A percentile compares a stretch with the other conserved stretches of the same genome.
phyloP scores from a whole-genome alignment of 306 rosid genomes.

The Gastrolobium bilobum region DNA sequence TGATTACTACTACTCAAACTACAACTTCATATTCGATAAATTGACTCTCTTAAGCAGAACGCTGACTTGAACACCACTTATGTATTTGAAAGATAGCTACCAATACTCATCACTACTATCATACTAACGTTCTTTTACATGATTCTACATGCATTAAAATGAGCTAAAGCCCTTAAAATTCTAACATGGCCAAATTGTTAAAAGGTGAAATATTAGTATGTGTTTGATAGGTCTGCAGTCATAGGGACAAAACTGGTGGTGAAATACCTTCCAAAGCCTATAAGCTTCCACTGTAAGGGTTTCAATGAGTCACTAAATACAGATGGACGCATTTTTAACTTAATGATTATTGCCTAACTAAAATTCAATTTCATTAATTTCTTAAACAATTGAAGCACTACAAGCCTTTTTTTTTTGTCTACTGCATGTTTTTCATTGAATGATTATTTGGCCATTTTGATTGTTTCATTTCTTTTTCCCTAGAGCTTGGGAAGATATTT shows the following conservation, averaged over 20 bases:
- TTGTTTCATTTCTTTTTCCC: slow-evolving; percentile 17
- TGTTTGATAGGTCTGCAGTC: background rate
- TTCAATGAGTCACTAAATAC: slow-evolving; percentile 7
- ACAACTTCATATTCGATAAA: background rate
- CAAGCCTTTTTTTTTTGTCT: background rate
- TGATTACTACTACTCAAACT: too few relatives aligned
- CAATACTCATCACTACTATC: background rate
- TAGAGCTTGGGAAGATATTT: slow-evolving; percentile 8
- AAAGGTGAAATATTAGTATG: background rate
- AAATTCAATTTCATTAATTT: background rate
- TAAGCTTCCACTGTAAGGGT: slow-evolving; percentile 2
- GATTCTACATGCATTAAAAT: background rate
- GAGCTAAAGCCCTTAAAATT: background rate
- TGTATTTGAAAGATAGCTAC: background rate
- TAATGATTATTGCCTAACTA: background rate
- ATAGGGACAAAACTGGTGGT: slow-evolving; percentile 3
- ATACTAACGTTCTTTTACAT: background rate
- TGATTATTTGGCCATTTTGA: slow-evolving; percentile 13
- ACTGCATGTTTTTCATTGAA: background rate
- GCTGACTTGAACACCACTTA: background rate
- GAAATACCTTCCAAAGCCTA: background rate
- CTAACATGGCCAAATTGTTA: background rate
- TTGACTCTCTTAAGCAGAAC: background rate
- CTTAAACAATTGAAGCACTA: background rate
- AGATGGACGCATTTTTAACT: background rate